These are phyloP conservation scores for Avicennia marina DNA, from an alignment of 257 asterid genomes.

Conservation along the genomic window DNA sequence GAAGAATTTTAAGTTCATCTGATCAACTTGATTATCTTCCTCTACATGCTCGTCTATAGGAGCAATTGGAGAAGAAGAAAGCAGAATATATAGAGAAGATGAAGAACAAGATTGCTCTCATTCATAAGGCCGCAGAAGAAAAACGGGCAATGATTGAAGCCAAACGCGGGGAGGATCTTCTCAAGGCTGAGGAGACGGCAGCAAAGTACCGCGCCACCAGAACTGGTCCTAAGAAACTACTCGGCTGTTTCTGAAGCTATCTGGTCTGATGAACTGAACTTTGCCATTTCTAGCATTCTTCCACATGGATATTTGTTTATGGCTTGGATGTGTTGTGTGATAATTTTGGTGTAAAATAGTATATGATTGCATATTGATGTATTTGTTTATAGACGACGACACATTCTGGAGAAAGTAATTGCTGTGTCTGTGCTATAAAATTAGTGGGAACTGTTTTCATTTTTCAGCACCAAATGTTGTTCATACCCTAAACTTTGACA, in stretches of 20 bases:
- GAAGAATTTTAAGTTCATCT: too few relatives aligned
- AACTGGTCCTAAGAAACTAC: constrained; percentile 74
- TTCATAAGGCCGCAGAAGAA: constrained; percentile 84
- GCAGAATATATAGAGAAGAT: constrained; percentile 66
- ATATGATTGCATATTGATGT: constrained; percentile 45
- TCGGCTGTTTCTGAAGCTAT: constrained; percentile 60
- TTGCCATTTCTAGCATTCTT: too few relatives aligned
- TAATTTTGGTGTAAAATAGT: constrained; percentile 27
- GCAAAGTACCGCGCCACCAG: constrained; percentile 92
- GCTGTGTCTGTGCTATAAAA: too few relatives aligned
- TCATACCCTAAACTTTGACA: too few relatives aligned
- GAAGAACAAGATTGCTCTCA: constrained; percentile 67
- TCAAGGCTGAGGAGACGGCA: constrained; percentile 85
- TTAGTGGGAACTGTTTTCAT: too few relatives aligned
- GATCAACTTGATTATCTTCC: too few relatives aligned
- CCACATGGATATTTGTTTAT: constrained; percentile 22
- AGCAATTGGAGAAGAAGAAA: constrained; percentile 75
- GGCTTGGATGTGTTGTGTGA: constrained; percentile 30
- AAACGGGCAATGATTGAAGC: constrained; percentile 71
- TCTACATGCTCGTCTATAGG: too few relatives aligned
- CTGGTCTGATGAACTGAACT: too few relatives aligned
- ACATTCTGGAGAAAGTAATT: too few relatives aligned
- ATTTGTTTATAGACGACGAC: constrained; percentile 27
- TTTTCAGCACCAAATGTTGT: too few relatives aligned
- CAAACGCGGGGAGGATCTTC: constrained; percentile 78